These are phyloP conservation scores for Fusarium veterinarium DNA, from an alignment of 2,329 filamentous ascomycete genomes.

Conservation along the genomic window DNA sequence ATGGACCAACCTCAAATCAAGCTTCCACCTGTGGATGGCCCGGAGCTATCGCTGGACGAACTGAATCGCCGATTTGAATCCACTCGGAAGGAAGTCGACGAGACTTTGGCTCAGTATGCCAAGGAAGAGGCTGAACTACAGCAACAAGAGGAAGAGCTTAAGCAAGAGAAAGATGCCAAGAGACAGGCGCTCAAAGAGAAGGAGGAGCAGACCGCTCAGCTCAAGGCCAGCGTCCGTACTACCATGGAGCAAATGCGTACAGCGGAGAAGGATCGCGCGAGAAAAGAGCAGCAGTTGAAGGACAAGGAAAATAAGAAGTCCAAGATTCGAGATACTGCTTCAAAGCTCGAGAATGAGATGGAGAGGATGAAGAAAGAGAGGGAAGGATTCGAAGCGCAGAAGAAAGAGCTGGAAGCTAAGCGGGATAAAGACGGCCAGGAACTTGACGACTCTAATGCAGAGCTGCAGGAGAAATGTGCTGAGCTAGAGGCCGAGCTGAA, in stretches of 20 bases:
- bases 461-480: slow-evolving; percentile 72
- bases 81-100: slow-evolving; percentile 86
- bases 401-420: slow-evolving; percentile 61
- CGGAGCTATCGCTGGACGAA: slow-evolving; percentile 76
- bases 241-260: slow-evolving; percentile 85
- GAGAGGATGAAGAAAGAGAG: slow-evolving; percentile 68
- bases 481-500: slow-evolving; percentile 79
- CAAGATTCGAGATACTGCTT: slow-evolving; percentile 76
- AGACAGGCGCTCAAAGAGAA: slow-evolving; percentile 85
- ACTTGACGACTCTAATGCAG: slow-evolving; percentile 65
- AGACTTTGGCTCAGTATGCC: slow-evolving; percentile 74
- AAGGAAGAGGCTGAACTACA: slow-evolving; percentile 79
- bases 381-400: slow-evolving; percentile 65
- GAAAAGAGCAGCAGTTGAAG: slow-evolving; percentile 78
- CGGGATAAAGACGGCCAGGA: slow-evolving; percentile 63
- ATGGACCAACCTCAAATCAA: slow-evolving; percentile 62
- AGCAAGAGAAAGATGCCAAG: slow-evolving; percentile 83
- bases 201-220: slow-evolving; percentile 86
- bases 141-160: slow-evolving; percentile 73
- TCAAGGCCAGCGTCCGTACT: slow-evolving; percentile 82
- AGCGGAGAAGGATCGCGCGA: slow-evolving; percentile 80
- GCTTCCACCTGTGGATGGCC: slow-evolving; percentile 61
- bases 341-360: slow-evolving; percentile 74
- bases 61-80: slow-evolving; percentile 84
- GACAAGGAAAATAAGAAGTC: slow-evolving; percentile 76